Conservation (phyloP, 2,329 filamentous ascomycete species). For the Colletotrichum agaves region DNA sequence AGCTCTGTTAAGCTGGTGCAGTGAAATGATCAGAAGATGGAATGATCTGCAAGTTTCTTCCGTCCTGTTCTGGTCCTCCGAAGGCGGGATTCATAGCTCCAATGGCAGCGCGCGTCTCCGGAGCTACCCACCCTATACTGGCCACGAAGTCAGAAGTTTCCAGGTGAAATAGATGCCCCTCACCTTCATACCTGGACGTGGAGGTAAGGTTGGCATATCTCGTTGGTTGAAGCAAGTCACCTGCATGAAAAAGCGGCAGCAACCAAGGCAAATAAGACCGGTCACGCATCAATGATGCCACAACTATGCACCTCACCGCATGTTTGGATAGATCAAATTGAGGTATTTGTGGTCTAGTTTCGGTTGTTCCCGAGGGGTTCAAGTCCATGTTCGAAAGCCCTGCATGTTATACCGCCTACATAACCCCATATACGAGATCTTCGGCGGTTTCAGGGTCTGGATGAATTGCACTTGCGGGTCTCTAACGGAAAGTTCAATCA, state of each 20-base stretch:
- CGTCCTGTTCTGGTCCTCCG: not conserved
- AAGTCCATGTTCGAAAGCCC: not conserved
- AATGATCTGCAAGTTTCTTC: not conserved
- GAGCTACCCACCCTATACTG: not conserved
- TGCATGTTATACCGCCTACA: constrained; percentile 33
- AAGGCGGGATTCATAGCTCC: not conserved
- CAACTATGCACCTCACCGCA: constrained; percentile 7
- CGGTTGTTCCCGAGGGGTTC: not conserved
- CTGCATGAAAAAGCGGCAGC: not conserved
- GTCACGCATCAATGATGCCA: not conserved
- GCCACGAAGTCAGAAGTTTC: not conserved
- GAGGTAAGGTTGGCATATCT: not conserved
- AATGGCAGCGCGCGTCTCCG: not conserved
- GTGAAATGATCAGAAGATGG: no score
- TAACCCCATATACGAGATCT: constrained; percentile 24
- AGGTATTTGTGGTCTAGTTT: not conserved
- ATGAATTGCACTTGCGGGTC: constrained; percentile 31
- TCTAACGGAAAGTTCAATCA: constrained; percentile 2
- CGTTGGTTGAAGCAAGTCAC: not conserved
- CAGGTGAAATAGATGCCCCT: not conserved
- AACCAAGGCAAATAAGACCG: not conserved
- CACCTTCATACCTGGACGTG: not conserved
- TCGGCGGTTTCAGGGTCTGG: constrained; percentile 22
- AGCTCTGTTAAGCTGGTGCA: no score
- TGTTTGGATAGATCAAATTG: constrained; percentile 4